A percentile compares a stretch with the other conserved stretches of the same genome.
Conservation (phyloP, 768 basidiomycete species). For the Dioszegia aurantiaca region DNA sequence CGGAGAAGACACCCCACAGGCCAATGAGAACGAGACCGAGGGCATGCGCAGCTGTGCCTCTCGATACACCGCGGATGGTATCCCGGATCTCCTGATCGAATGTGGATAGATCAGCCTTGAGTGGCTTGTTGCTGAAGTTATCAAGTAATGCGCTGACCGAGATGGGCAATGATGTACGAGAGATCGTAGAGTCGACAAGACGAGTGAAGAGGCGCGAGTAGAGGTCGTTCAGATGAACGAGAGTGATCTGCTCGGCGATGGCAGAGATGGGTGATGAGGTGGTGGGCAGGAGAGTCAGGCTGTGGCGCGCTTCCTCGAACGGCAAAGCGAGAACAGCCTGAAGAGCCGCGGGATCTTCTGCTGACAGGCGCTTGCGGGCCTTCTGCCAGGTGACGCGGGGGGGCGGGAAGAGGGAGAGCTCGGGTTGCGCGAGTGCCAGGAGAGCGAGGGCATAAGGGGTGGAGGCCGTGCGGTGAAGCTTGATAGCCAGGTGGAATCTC, state of each 20-base stretch:
- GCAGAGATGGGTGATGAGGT: conserved; percentile 37
- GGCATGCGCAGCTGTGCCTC: conserved; percentile 42
- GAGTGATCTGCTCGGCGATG: conserved; percentile 46
- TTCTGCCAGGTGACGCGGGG: conserved; percentile 32
- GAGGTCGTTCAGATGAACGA: conserved; percentile 46
- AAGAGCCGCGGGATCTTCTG: conserved; percentile 22
- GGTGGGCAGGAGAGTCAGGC: conserved; percentile 22
- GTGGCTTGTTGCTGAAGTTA: conserved; percentile 25
- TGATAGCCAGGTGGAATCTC: conserved; percentile 27
- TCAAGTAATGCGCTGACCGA: conserved; percentile 25
- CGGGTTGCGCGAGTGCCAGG: conserved; percentile 29
- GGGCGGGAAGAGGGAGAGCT: conserved; percentile 11
- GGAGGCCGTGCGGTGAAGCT: conserved; percentile 27
- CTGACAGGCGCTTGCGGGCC: conserved; percentile 26
- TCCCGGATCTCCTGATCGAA: conserved; percentile 45
- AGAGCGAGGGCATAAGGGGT: conserved; percentile 32
- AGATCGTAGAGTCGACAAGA: conserved; percentile 38
- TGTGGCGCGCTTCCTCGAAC: conserved; percentile 28
- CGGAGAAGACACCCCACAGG: conserved; percentile 45
- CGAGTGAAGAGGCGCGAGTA: conserved; percentile 42
- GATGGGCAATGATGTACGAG: conserved; percentile 16
- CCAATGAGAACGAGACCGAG: conserved; percentile 49
- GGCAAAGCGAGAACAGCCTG: conserved; percentile 35
- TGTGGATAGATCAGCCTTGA: conserved; percentile 21
- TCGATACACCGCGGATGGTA: conserved; percentile 30